Evolutionary conservation across 805 yeast species (phyloP).

Genomic region (Barnettozyma populi): DNA sequence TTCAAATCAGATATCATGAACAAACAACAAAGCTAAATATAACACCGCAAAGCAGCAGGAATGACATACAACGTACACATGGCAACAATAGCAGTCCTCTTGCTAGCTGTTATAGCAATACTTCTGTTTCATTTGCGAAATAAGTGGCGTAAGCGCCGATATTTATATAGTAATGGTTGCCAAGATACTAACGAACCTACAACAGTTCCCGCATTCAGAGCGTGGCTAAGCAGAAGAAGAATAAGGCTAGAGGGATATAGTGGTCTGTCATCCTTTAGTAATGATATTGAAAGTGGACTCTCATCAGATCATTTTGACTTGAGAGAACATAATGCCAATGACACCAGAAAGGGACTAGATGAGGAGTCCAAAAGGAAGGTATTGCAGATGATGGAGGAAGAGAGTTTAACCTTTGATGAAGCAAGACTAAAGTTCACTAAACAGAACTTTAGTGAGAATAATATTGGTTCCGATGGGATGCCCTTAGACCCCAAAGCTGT

Average conservation of each 20-base stretch:
- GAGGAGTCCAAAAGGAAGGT: constrained; percentile 47
- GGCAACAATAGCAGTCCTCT: neutral
- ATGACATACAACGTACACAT: neutral
- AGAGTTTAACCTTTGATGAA: constrained; percentile 54
- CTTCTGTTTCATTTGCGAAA: neutral
- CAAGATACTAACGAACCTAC: neutral
- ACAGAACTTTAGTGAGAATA: constrained; percentile 40
- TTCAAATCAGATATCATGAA: too few species aligned
- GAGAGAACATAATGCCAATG: constrained; percentile 40
- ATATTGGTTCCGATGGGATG: constrained; percentile 58
- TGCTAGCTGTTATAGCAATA: neutral
- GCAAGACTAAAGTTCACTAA: constrained; percentile 56
- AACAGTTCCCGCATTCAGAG: constrained; percentile 17
- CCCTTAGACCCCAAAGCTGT: constrained; percentile 66
- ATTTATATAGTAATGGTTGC: neutral
- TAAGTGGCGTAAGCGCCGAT: neutral
- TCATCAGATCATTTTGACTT: constrained; percentile 56
- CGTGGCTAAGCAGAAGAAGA: constrained; percentile 22
- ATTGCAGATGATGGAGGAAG: constrained; percentile 45
- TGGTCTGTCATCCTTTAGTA: constrained; percentile 29
- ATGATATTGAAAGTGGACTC: constrained; percentile 55
- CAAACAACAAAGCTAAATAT: neutral
- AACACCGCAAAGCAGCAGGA: neutral
- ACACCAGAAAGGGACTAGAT: constrained; percentile 58
- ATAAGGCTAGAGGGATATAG: constrained; percentile 24